phyloP scores from a whole-genome alignment of 805 yeast genomes.

The Lipomyces yamadae region DNA sequence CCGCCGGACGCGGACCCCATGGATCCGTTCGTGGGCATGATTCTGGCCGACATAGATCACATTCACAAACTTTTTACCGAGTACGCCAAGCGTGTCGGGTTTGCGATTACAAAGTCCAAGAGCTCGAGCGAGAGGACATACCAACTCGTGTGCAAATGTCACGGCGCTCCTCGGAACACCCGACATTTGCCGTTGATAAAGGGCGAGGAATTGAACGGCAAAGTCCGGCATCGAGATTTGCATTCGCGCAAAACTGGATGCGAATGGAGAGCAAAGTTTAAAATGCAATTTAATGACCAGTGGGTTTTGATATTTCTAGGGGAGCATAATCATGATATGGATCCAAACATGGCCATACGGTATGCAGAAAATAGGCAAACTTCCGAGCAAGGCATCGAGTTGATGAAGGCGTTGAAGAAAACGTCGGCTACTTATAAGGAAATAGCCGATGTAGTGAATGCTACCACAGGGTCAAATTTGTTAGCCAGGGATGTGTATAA shows the following conservation, averaged over 20 bases:
- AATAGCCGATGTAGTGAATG: conserved; percentile 15
- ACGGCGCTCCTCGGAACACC: conserved; percentile 16
- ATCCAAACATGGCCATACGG: not conserved
- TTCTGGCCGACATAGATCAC: conserved; percentile 8
- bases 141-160: conserved; percentile 16
- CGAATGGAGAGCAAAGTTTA: conserved; percentile 12
- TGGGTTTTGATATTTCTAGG: conserved; percentile 4
- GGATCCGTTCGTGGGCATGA: conserved; percentile 11
- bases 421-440: conserved; percentile 19
- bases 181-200: conserved; percentile 11
- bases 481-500: conserved; percentile 18
- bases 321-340: conserved; percentile 13
- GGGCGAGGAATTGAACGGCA: conserved; percentile 16
- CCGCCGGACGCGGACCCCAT: conserved; percentile 13
- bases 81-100: conserved; percentile 12
- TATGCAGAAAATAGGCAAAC: conserved; percentile 18
- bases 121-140: conserved; percentile 8
- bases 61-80: conserved; percentile 5
- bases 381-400: conserved; percentile 13
- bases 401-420: conserved; percentile 14
- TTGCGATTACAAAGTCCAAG: conserved; percentile 6
- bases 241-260: conserved; percentile 9
- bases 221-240: conserved; percentile 13
- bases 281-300: conserved; percentile 18
- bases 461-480: conserved; percentile 16